These are phyloP conservation scores for Podospora bellae-mahoneyi DNA, from an alignment of 495 filamentous ascomycete species.

Conservation along the genomic window DNA sequence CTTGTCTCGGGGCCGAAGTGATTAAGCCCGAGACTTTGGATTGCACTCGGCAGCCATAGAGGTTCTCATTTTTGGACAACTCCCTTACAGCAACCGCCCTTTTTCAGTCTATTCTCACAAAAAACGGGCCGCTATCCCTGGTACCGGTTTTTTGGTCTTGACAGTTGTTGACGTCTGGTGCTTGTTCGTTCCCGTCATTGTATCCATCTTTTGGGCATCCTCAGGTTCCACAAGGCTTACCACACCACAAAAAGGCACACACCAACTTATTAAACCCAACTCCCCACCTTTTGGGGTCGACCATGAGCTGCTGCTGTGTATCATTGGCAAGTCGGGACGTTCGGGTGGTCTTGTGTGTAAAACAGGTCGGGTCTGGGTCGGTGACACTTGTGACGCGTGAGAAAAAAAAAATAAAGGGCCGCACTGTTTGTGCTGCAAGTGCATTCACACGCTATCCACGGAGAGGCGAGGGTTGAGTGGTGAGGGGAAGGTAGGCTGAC, in stretches of 20 bases:
- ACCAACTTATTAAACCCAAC: not conserved
- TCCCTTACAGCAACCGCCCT: not conserved
- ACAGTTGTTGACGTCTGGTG: not conserved
- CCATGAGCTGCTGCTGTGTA: not conserved
- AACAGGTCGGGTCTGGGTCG: not conserved
- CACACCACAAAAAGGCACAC: not conserved
- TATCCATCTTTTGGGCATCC: not conserved
- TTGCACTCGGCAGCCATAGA: too few relatives aligned
- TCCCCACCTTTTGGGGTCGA: not conserved
- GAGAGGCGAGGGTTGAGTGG: too few relatives aligned
- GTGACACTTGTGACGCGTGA: not conserved
- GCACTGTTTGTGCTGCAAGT: not conserved
- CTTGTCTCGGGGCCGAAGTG: too few relatives aligned
- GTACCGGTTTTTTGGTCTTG: not conserved
- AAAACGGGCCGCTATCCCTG: not conserved
- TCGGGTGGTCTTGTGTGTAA: not conserved
- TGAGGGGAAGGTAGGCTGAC: not conserved
- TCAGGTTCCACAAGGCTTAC: not conserved
- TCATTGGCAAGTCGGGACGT: not conserved
- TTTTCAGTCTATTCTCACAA: not conserved
- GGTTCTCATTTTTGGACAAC: not conserved
- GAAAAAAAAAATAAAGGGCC: too few relatives aligned
- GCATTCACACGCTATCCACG: not conserved
- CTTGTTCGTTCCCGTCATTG: not conserved
- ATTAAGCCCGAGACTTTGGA: too few relatives aligned